Base-by-base conservation (phyloP, 768 basidiomycete species). In the Mycena galopus region DNA sequence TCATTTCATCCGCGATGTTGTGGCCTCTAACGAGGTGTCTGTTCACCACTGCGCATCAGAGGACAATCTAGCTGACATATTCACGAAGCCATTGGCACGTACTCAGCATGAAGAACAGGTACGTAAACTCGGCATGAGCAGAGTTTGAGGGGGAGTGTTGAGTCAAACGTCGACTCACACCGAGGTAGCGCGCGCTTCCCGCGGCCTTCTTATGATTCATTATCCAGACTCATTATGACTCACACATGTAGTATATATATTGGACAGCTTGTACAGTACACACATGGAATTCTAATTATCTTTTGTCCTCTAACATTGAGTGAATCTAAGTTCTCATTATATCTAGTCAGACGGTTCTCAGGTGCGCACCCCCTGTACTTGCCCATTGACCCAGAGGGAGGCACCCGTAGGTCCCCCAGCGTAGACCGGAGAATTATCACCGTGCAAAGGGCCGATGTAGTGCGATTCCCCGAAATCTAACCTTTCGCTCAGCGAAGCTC, bases 21-120 rank as follows among this genome's bases (percentile, higher is more conserved):
- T 83, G 16, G 73, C 75, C 1, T 62, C 75, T 30, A 66, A 76
- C 6, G 62, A 70, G 0, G 55, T 85, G 35, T 16, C n/a, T 1
- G 27, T 84, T 23, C 50, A 32, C 16, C 79, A 81, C 66, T 65
- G 81, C 29, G 65, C 74, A 1, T 81, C 81, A 0, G 33, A 57
- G 9, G 73, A 79, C 3, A 82, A 80, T 56, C 14, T 77, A 0
- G 79, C 80, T 4, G 81, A 85, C 51, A 71, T 79, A 42, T 78
- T 84, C 42, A 84, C 83, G 0, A 85, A 85, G 62, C 58, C 72
- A n/a, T 42, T 72, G 1, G 3, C 68, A 17, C 67, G 65, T 4
- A 19, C 21, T 14, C 62, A 57, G 44, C 63, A 65, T 53, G 62
- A 71, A 30, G 62, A 56, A 42, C 68, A 69, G 56, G 60, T 71